Evolutionary conservation across 192 early-diverging fungal species (phyloP).

Genomic region (Backusella australiensis): DNA sequence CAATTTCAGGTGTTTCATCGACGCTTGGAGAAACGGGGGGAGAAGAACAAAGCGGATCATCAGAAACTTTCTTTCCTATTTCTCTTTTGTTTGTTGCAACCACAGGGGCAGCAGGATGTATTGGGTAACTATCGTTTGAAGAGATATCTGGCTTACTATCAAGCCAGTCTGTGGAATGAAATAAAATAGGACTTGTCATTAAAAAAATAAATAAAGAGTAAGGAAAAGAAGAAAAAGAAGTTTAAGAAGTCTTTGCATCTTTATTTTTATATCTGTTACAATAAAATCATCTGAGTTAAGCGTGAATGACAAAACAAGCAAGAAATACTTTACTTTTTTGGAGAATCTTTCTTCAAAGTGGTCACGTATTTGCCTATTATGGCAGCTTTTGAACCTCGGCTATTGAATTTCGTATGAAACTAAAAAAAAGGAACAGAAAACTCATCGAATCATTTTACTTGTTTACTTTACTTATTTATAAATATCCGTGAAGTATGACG

Average conservation of each 20-base stretch:
- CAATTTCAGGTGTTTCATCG: not conserved
- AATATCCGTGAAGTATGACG: not conserved
- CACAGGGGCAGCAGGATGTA: not conserved
- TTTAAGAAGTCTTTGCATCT: not conserved
- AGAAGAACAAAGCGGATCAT: not conserved
- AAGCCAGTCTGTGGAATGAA: not conserved
- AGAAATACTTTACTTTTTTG: not conserved
- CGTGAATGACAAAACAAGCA: not conserved
- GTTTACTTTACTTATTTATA: not conserved
- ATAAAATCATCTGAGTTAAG: not conserved
- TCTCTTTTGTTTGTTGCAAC: not conserved
- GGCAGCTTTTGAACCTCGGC: not conserved
- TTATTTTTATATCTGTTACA: constrained; percentile 1
- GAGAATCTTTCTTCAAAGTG: not conserved
- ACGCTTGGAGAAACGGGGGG: not conserved
- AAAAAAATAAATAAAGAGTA: not conserved
- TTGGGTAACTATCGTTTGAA: not conserved
- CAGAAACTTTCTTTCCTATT: not conserved
- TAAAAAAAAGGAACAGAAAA: not conserved
- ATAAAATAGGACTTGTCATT: not conserved
- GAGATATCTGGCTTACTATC: not conserved
- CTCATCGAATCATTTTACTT: not conserved
- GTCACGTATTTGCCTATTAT: not conserved
- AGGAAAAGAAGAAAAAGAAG: not conserved
- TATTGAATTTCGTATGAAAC: not conserved